Evolutionary conservation across 805 yeast species (phyloP), one percentile per base, ranked within the genome.

Genomic region (Priceomyces fermenticarens): DNA sequence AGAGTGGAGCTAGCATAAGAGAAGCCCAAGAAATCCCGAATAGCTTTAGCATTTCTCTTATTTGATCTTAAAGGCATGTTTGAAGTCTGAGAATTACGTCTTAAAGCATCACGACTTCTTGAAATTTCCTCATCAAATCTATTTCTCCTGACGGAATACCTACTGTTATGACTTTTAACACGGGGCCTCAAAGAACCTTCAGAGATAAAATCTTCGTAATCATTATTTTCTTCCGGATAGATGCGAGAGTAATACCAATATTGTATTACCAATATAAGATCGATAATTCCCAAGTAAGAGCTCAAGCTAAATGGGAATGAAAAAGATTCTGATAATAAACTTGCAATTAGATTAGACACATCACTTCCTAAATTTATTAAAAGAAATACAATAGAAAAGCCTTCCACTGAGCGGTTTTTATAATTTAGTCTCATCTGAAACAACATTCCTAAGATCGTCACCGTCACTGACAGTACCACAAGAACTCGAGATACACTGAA

Each of bases 281-380:
- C 97, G 46, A 86, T 85, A 42, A 72, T 62, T 38, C 91, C 67
- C 57, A 86, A 89, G 62, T 90, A 90, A 2, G 75, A 43, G 0
- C 95, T 87, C 12, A 89, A 65, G 15, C 81, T 65, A 9, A 80
- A 75, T 57, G 89, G 97, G 62, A 89, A 90, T n/a, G 83, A 80
- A 35, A 88, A 67, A 45, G 90, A 97, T 5, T 77, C 58, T 0
- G 96, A 88, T 35, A 88, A 57, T 0, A 86, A 44, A 45, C 96
- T 88, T 0, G 97, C 97, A 0, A 75, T 35, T 23, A 83, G 60
- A 33, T 79, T 74, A 7, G 80, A 72, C 14, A 71, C 59, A 34
- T 53, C 73, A 12, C 73, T 72, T 3, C 58, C 49, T 29, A 65
- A 59, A 71, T 72, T 64, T 45, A 60, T 57, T 8, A 49, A 42